These are phyloP conservation scores for Sclerotinia borealis DNA, from an alignment of 2,329 filamentous ascomycete species.

Conservation along the genomic window DNA sequence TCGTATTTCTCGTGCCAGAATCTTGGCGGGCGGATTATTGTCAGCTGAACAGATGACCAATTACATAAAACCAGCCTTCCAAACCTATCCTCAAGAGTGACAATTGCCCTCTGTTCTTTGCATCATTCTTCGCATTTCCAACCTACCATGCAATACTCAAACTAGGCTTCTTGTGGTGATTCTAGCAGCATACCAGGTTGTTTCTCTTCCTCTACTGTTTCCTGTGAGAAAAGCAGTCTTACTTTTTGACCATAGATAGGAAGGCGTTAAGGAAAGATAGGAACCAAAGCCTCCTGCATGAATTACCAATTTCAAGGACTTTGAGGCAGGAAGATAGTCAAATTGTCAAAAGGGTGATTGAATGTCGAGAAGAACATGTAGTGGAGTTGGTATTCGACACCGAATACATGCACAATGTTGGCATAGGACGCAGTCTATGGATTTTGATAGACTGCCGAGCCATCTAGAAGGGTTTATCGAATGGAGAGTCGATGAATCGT, in stretches of 20 bases:
- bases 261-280: not conserved
- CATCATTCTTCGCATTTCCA: too few species aligned
- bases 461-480: fast-evolving
- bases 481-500: not conserved
- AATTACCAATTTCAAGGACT: too few species aligned
- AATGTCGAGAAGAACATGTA: fast-evolving
- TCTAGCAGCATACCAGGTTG: too few species aligned
- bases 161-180: too few species aligned
- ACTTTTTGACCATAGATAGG: not conserved
- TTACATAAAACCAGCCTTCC: too few species aligned
- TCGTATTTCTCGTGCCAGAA: not conserved
- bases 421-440: not conserved
- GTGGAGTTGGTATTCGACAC: not conserved
- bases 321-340: not conserved
- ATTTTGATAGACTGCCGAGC: not conserved
- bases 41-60: too few species aligned
- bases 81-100: too few species aligned
- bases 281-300: too few species aligned
- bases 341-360: not conserved
- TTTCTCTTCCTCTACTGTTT: too few species aligned
- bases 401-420: not conserved
- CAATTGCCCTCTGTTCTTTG: too few species aligned
- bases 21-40: too few species aligned
- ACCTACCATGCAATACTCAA: too few species aligned
- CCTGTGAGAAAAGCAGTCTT: not conserved